Evolutionary conservation across 371 early-diverging fungal genomes (phyloP), one percentile per base, ranked within the genome.

Genomic region (Nematocida homosporus): DNA sequence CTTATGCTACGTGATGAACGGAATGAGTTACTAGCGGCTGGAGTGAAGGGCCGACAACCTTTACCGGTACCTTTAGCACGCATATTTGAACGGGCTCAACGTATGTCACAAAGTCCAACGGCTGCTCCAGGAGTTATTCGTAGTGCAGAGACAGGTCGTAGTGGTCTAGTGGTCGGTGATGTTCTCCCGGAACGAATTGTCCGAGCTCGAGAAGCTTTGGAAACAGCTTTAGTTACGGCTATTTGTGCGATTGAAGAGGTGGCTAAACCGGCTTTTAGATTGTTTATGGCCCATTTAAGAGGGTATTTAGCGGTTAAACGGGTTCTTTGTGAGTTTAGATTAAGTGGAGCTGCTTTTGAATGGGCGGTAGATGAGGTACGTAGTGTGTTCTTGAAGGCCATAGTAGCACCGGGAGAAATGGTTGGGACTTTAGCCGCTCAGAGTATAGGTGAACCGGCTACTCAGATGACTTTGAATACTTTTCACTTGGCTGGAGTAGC

Each of bases 391-490:
- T 87, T 89, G 78, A 89, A 89, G 67, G 87, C 95, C 23, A 87
- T 90, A 52, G 94, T 94, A 40, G 88, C 91, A 59, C 91, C 96
- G 3, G 94, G 94, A 56, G 99, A 99, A 87, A 97, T 97, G 99
- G 93, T 97, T 34, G 99, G 99, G 40, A 93, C 93, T 8, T 86
- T 98, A 77, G 97, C 99, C 41, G 95, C 97, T 13, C 97, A 98
- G 85, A 93, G 93, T 50, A 95, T 98, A 86, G 99, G 99, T 84
- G 96, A 98, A 84, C 99, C 99, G 56, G 96, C 99, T 23, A 98
- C 99, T 20, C 97, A 98, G 82, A 98, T 98, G 99, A 98, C 99
- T 27, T 85, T 98, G 69, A 98, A 98, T 83, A 97, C 97, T 63
- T 96, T 98, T 91, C 97, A 97, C 86, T 90, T 89, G 85, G 99